phyloP scores from a whole-genome alignment of 2,329 filamentous ascomycete species.

The Aspergillus amoenus region DNA sequence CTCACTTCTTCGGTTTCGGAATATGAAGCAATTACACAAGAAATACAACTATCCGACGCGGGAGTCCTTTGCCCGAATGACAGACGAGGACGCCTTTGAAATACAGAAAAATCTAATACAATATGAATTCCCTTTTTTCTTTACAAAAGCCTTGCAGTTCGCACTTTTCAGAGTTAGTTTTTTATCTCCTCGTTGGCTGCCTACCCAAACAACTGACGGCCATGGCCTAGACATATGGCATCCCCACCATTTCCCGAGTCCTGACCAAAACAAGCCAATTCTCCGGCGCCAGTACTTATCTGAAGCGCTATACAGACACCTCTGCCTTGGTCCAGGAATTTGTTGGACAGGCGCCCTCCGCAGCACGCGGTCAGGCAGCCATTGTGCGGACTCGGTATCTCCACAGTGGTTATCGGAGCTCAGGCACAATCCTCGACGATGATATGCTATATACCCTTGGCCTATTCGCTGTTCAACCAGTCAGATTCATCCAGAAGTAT shows the following conservation, averaged over 20 bases:
- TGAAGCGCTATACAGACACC: constrained; percentile 57
- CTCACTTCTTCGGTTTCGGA: constrained; percentile 30
- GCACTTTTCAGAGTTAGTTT: constrained; percentile 55
- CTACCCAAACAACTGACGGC: constrained; percentile 2
- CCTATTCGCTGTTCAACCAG: constrained; percentile 66
- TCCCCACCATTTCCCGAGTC: constrained; percentile 54
- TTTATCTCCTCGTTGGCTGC: neutral
- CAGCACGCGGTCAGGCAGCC: constrained; percentile 49
- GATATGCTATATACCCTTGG: constrained; percentile 67
- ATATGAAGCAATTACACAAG: constrained; percentile 38
- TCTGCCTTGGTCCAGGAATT: constrained; percentile 51
- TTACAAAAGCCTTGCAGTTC: constrained; percentile 55
- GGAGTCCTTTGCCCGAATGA: constrained; percentile 53
- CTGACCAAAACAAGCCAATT: constrained; percentile 54
- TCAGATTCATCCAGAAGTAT: constrained; percentile 61
- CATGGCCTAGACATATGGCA: constrained; percentile 52
- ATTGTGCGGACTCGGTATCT: constrained; percentile 66
- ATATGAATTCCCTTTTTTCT: constrained; percentile 58
- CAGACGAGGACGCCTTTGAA: constrained; percentile 51
- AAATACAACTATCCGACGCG: constrained; percentile 48
- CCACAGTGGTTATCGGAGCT: constrained; percentile 57
- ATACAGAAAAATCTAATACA: constrained; percentile 49
- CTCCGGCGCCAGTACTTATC: constrained; percentile 44
- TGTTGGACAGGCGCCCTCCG: constrained; percentile 43
- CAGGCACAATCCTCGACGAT: constrained; percentile 59